Evolutionary conservation across 148 eudicot genomes (phyloP).

Genomic region (Vaccinium darrowii): DNA sequence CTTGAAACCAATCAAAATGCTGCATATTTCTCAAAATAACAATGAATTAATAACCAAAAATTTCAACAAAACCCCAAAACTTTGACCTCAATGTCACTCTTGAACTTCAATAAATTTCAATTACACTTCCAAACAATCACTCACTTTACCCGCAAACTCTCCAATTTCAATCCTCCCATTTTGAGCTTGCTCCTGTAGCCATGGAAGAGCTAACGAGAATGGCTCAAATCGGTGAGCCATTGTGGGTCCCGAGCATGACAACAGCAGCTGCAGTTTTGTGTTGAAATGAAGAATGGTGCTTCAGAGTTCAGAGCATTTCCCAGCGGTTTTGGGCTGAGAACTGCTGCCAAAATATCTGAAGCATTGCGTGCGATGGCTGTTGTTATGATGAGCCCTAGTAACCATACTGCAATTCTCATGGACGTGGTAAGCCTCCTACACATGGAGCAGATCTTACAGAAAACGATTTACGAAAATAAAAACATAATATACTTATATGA

Average conservation of each 20-base stretch:
- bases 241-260: slow-evolving; percentile 35
- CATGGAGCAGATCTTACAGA: not conserved
- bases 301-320: slow-evolving; percentile 38
- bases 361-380: slow-evolving; percentile 37
- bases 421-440: slow-evolving; percentile 34
- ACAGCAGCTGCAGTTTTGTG: not conserved
- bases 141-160: too few relatives aligned
- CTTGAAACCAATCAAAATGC: too few relatives aligned
- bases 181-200: slow-evolving; percentile 23
- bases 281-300: slow-evolving; percentile 29
- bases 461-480: not conserved
- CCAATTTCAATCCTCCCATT: too few relatives aligned
- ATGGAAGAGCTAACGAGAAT: slow-evolving; percentile 42
- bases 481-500: too few relatives aligned
- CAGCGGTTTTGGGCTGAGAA: slow-evolving; percentile 29
- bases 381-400: slow-evolving; percentile 33
- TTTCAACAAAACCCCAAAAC: too few relatives aligned
- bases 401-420: slow-evolving; percentile 47
- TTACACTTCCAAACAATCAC: too few relatives aligned
- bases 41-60: too few relatives aligned
- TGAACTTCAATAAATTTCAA: too few relatives aligned
- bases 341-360: slow-evolving; percentile 25
- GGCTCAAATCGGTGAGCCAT: slow-evolving; percentile 37
- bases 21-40: too few relatives aligned
- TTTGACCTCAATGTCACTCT: too few relatives aligned